phyloP scores from a whole-genome alignment of 768 basidiomycete genomes.

The Heimioporus sp. region DNA sequence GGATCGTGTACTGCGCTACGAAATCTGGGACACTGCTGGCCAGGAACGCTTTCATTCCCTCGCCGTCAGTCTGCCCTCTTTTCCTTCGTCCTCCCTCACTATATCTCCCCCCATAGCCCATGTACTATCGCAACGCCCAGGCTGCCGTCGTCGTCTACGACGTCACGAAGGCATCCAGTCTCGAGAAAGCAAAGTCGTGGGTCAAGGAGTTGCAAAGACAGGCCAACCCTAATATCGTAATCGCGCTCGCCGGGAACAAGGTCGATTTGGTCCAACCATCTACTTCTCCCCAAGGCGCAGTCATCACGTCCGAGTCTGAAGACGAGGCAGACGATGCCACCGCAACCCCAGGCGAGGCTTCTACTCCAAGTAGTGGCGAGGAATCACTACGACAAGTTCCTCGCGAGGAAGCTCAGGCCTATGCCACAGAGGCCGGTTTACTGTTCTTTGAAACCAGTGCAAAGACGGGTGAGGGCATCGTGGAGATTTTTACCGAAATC shows the following conservation, averaged over 20 bases:
- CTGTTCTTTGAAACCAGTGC: slow-evolving; percentile 98
- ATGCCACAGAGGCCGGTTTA: slow-evolving; percentile 91
- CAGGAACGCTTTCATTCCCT: slow-evolving; percentile 98
- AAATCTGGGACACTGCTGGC: slow-evolving; percentile 97
- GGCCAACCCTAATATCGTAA: slow-evolving; percentile 98
- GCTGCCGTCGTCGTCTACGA: slow-evolving; percentile 99
- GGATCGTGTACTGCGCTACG: slow-evolving; percentile 89
- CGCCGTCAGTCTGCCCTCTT: slow-evolving; percentile 55
- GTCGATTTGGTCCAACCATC: slow-evolving; percentile 82
- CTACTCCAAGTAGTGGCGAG: slow-evolving; percentile 50
- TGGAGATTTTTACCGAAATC: slow-evolving; percentile 97
- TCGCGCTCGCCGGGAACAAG: slow-evolving; percentile 98
- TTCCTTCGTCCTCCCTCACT: slow-evolving; percentile 4
- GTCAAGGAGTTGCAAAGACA: slow-evolving; percentile 98
- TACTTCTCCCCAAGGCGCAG: slow-evolving; percentile 44
- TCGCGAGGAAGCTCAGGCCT: slow-evolving; percentile 92
- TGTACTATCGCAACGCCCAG: slow-evolving; percentile 99
- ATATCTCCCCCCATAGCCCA: slow-evolving; percentile 55
- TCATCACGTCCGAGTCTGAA: slow-evolving; percentile 66
- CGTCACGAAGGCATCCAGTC: slow-evolving; percentile 90
- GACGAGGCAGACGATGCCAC: slow-evolving; percentile 94
- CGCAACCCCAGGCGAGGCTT: slow-evolving; percentile 72
- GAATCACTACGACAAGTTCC: slow-evolving; percentile 88
- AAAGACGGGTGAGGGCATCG: slow-evolving; percentile 93
- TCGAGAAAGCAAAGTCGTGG: slow-evolving; percentile 99